Percentiles rank a stretch among this genome's conserved stretches.
Conservation (phyloP, 306 rosid genomes). For the Sindora glabra region DNA sequence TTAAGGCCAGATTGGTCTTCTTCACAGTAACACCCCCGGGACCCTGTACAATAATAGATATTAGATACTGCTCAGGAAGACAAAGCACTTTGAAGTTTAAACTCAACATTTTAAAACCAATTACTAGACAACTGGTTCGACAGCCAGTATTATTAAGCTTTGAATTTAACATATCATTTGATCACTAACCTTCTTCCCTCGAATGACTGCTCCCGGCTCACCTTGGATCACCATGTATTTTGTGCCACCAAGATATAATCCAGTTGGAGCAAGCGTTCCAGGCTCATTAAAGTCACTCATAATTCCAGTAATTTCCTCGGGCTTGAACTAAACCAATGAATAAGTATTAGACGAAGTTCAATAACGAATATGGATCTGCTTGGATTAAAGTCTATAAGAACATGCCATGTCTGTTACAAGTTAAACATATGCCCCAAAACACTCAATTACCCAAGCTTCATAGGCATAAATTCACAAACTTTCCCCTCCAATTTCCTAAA, state of each 20-base stretch:
- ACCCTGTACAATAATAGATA: constrained; percentile 43
- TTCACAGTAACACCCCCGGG: constrained; percentile 83
- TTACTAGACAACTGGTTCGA: no score
- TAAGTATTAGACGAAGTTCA: no score
- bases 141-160: no score
- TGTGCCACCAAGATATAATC: constrained; percentile 65
- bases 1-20: constrained; percentile 58
- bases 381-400: not conserved
- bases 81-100: no score
- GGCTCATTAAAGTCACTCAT: constrained; percentile 63
- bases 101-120: no score
- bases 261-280: constrained; percentile 83
- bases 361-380: constrained; percentile 5
- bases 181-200: constrained; percentile 91
- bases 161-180: no score
- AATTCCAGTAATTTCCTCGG: constrained; percentile 58
- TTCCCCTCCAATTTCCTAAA: not conserved
- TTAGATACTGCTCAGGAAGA: no score
- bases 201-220: constrained; percentile 67
- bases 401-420: not conserved
- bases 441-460: no score
- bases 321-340: constrained; percentile 39
- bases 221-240: constrained; percentile 94
- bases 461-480: constrained; percentile 3
- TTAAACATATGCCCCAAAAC: no score